Evolutionary conservation across 2,329 filamentous ascomycete species (phyloP).

Genomic region (Fusarium nurragi): DNA sequence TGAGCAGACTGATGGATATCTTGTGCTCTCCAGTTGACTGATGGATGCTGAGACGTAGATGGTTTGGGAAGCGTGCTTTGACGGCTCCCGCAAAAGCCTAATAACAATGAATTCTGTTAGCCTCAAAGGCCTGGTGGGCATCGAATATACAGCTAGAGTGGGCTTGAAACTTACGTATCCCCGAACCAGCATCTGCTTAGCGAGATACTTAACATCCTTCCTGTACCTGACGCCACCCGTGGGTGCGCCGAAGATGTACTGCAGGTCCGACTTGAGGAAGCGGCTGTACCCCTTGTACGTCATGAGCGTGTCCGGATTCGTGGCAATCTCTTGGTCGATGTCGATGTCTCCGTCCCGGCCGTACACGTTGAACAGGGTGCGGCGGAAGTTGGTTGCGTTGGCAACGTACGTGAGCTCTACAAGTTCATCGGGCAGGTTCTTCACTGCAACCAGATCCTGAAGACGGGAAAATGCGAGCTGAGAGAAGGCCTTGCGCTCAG

Average conservation of each 20-base stretch:
- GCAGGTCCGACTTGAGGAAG: not conserved
- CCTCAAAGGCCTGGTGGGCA: rapidly evolving
- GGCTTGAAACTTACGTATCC: constrained; percentile 38
- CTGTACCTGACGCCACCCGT: constrained; percentile 32
- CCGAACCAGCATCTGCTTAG: constrained; percentile 46
- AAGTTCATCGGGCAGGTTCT: not conserved
- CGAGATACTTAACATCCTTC: constrained; percentile 43
- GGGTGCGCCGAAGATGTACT: constrained; percentile 42
- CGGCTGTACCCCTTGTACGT: not conserved
- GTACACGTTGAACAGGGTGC: not conserved
- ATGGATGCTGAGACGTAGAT: constrained; percentile 47
- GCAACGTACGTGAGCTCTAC: not conserved
- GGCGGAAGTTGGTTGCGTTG: not conserved
- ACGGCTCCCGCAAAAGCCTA: constrained; percentile 45
- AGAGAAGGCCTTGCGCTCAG: not conserved
- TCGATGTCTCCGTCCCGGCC: not conserved
- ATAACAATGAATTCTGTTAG: not conserved
- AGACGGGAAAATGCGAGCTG: not conserved
- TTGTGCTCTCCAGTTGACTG: constrained; percentile 43
- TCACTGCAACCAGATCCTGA: not conserved
- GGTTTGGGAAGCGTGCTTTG: constrained; percentile 38
- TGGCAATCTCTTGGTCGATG: not conserved
- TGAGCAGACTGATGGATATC: constrained; percentile 44
- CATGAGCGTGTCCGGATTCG: not conserved
- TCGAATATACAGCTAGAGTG: too few relatives aligned